Percentiles rank a stretch among this genome's conserved stretches.
These are phyloP conservation scores for Penicillium chermesinum DNA, from an alignment of 495 filamentous ascomycete genomes.

Conservation along the genomic window DNA sequence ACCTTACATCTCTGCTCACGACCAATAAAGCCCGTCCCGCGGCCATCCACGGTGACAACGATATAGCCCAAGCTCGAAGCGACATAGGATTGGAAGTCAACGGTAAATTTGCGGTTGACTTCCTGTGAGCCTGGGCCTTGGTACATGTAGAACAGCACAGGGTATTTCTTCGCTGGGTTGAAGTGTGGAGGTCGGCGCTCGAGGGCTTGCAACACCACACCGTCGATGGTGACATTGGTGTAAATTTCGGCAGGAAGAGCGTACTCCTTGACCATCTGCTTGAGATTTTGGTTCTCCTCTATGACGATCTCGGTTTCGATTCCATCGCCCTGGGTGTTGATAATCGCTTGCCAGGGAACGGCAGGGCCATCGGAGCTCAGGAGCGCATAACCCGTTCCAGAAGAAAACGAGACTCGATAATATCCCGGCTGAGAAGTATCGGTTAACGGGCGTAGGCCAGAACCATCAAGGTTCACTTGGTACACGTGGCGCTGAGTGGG, in stretches of 20 bases:
- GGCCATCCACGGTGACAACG: conserved; percentile 89
- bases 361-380: conserved; percentile 77
- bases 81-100: conserved; percentile 90
- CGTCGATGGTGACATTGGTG: conserved; percentile 76
- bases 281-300: conserved; percentile 70
- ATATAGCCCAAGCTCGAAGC: conserved; percentile 87
- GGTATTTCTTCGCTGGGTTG: conserved; percentile 77
- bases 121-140: conserved; percentile 85
- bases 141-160: conserved; percentile 91
- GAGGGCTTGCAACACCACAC: conserved; percentile 73
- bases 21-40: conserved; percentile 88
- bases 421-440: conserved; percentile 76
- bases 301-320: conserved; percentile 59
- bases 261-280: conserved; percentile 62
- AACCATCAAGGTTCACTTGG: conserved; percentile 77
- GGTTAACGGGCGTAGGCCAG: conserved; percentile 62
- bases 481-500: conserved; percentile 90
- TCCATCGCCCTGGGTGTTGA: conserved; percentile 70
- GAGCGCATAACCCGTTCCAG: conserved; percentile 71
- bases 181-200: conserved; percentile 91
- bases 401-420: conserved; percentile 81
- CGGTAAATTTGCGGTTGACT: conserved; percentile 72
- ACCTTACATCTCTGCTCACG: conserved; percentile 76
- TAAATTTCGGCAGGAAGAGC: conserved; percentile 84
- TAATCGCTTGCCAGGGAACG: conserved; percentile 88